Percentiles rank a stretch among this genome's conserved stretches.
These are phyloP conservation scores for Neoscytalidium dimidiatum DNA, from an alignment of 2,329 filamentous ascomycete species.

Conservation along the genomic window DNA sequence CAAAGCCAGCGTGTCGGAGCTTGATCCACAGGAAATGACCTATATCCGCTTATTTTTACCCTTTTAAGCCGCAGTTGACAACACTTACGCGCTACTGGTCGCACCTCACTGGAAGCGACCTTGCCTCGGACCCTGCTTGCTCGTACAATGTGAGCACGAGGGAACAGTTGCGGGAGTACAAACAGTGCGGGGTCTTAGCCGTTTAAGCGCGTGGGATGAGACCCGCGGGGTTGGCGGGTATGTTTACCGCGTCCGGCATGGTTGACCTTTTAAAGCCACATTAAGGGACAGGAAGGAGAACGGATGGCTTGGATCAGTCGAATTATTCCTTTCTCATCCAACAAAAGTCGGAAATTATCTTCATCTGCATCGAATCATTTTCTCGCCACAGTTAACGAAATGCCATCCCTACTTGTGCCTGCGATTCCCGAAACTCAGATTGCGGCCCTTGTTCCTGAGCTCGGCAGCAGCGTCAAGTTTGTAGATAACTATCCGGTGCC, in stretches of 20 bases:
- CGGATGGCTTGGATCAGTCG: no score
- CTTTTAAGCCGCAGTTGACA: no score
- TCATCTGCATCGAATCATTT: not conserved
- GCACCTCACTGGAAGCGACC: no score
- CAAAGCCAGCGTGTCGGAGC: no score
- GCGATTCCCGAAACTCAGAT: not conserved
- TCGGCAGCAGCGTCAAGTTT: constrained; percentile 45
- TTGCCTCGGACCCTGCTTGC: no score
- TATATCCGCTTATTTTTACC: no score
- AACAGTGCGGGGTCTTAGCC: not conserved
- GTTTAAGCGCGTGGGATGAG: not conserved
- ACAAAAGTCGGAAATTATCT: not conserved
- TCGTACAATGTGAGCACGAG: no score
- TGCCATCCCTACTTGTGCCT: not conserved
- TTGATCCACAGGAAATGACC: no score
- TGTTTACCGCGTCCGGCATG: not conserved
- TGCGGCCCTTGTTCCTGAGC: constrained; percentile 22
- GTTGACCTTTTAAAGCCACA: no score
- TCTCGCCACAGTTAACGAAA: not conserved
- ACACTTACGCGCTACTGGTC: no score
- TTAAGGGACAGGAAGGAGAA: not conserved
- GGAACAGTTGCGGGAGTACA: no score
- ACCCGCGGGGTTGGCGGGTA: not conserved
- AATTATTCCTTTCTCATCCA: no score
- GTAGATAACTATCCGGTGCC: constrained; percentile 45